Conservation (phyloP, 148 eudicot species). For the Silene uniflora region DNA sequence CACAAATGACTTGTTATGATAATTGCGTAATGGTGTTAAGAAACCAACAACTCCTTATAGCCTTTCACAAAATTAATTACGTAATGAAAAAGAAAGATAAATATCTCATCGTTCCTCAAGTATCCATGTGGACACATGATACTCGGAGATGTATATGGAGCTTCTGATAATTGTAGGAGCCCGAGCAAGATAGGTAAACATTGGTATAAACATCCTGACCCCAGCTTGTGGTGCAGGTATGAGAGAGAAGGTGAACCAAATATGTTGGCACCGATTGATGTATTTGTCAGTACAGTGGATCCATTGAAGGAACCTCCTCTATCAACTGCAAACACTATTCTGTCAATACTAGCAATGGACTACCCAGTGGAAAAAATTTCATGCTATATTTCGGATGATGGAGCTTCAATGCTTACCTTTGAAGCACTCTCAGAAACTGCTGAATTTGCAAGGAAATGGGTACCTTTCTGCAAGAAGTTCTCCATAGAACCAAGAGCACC, state of each 20-base stretch:
- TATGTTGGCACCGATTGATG: slow-evolving; percentile 81
- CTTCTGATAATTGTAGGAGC: not conserved
- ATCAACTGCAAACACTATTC: slow-evolving; percentile 77
- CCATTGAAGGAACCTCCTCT: slow-evolving; percentile 96
- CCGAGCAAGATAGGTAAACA: not conserved
- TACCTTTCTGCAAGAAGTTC: slow-evolving; percentile 94
- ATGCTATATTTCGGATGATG: slow-evolving; percentile 97
- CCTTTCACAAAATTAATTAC: not conserved
- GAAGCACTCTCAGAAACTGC: slow-evolving; percentile 97
- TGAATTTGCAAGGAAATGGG: slow-evolving; percentile 96
- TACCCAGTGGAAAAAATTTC: slow-evolving; percentile 93
- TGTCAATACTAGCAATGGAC: slow-evolving; percentile 92
- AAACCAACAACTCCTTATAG: too few species aligned
- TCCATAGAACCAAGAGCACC: slow-evolving; percentile 93
- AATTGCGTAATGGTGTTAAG: too few species aligned
- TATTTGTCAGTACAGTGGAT: slow-evolving; percentile 98
- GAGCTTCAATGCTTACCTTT: slow-evolving; percentile 97
- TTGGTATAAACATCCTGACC: slow-evolving; percentile 6
- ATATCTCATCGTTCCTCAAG: too few species aligned
- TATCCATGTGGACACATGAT: too few species aligned
- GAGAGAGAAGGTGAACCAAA: slow-evolving; percentile 97
- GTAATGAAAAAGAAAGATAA: too few species aligned
- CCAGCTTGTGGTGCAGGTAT: slow-evolving; percentile 52
- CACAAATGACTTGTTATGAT: not conserved
- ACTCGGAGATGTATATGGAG: not conserved